Base-by-base conservation (phyloP, 2,329 filamentous ascomycete species). In the Neopestalotiopsis clavispora region DNA sequence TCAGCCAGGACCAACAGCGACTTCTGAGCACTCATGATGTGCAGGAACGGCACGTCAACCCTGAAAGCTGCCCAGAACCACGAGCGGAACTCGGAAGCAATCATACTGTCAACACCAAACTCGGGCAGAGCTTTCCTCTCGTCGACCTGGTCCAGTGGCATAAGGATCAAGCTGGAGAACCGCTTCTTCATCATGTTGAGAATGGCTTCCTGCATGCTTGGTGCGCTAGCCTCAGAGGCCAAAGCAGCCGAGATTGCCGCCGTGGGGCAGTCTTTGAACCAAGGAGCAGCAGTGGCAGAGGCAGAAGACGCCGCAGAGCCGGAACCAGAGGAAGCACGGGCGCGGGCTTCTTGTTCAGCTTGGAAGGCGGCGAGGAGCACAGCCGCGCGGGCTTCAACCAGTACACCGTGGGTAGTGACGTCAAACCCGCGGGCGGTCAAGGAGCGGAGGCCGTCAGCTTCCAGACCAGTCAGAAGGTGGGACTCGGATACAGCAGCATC, bases 51-150 rank as follows among this genome's bases (percentile, higher is more conserved):
- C 5, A 81, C 67, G 58, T 81, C 77, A 0, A 81, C 70, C 32
- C 73, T 71, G 49, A 80, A 78, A 5, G 72, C 67, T 17, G 68
- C 67, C 68, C 74, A 81, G 52, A 80, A 72, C 76, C 78, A 79
- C 1, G 75, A 77, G 7, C 79, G 72, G 38, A 81, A 73, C 69
- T 81, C 79, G 0, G 79, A 70, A 0, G 74, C 79, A n/a, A 80
- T 73, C 79, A 81, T 80, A 64, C 77, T 79, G 66, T 81, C 79
- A 1, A 80, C 52, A 1, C 78, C 78, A 38, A 77, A 77, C 1
- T 65, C 40, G 4, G 70, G 69, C 9, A 80, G 70, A 0, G 73
- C 28, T 9, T 65, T 71, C 1, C 23, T 2, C 0, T 69, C 42
- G 14, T 74, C 72, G 7, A 75, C 68, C 20, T 74, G 65, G 3